Percentiles rank a stretch among this genome's conserved stretches.
phyloP scores from a whole-genome alignment of 371 early-diverging fungal species.

The Mycotypha africana region DNA sequence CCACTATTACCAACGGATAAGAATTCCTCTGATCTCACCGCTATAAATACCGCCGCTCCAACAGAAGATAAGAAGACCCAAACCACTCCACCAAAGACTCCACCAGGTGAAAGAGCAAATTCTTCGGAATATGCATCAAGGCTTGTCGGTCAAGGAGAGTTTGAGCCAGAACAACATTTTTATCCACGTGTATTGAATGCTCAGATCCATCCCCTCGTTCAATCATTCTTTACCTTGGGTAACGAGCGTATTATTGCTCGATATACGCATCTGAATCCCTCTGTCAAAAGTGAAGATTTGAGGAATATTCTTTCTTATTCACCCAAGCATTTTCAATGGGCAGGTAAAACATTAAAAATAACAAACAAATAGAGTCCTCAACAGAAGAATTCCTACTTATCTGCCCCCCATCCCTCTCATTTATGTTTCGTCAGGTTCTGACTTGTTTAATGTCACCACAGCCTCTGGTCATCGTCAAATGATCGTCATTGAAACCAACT shows the following conservation, averaged over 20 bases:
- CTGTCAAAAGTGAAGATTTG: constrained; percentile 63
- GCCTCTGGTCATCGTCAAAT: constrained; percentile 85
- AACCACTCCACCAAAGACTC: not conserved
- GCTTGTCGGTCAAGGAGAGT: constrained; percentile 63
- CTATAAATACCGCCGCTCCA: too few relatives aligned
- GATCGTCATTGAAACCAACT: constrained; percentile 95
- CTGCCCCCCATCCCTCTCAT: not conserved
- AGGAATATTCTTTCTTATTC: constrained; percentile 63
- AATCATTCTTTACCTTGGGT: constrained; percentile 83
- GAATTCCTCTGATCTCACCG: too few relatives aligned
- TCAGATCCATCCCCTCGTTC: constrained; percentile 83
- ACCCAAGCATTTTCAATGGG: constrained; percentile 89
- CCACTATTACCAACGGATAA: not conserved
- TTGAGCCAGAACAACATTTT: constrained; percentile 85
- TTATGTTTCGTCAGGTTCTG: constrained; percentile 46
- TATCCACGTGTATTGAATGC: constrained; percentile 93
- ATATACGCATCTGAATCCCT: constrained; percentile 88
- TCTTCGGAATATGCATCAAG: not conserved
- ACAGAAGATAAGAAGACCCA: not conserved
- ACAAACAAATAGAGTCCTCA: too few relatives aligned
- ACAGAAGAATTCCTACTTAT: too few relatives aligned
- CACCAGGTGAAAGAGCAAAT: not conserved
- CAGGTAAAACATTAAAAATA: constrained; percentile 48
- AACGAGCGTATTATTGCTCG: constrained; percentile 88
- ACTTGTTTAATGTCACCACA: constrained; percentile 90